Evolutionary conservation across 208 protist species (phyloP), one percentile per base, ranked within the genome.

Genomic region (Acanthamoeba triangularis): DNA sequence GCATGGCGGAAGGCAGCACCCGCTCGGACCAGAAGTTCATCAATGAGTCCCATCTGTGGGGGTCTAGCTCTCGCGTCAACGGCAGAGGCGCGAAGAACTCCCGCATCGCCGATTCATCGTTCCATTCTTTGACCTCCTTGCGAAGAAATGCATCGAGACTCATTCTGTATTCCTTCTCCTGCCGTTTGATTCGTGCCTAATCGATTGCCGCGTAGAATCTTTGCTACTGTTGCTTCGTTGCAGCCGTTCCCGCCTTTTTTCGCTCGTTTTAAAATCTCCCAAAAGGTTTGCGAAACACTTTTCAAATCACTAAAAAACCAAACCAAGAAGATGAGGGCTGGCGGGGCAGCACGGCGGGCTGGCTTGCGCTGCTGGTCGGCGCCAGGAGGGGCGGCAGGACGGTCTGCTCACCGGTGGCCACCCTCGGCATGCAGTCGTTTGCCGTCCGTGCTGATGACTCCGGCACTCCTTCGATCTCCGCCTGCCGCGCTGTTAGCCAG

Each of bases 1-100:
- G 47, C 35, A 91, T 14, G 54, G 49, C 49, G 16, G 33, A 49
- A 47, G 49, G 59, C 8, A 91, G 56, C 14, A 69, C 56, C 16
- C 56, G 30, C 25, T 91, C 59, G 59, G 59, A 13, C 84, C 84
- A 91, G 35, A 91, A 91, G 7, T 91, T n/a, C 59, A 91, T 72
- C 23, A 91, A 28, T 5, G 49, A 30, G 37, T 91, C 84, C 84
- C 84, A 91, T 28, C 35, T 10, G 7, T 44, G 35, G 3, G 28
- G 35, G 25, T 91, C 35, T 14, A 63, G 49, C 20, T 91, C 84
- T 11, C 84, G 49, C 10, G 84, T 47, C 28, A 69, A 6, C 6
- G 84, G 84, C 13, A 91, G 84, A 25, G 84, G 84, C 4, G 56
- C 14, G 35, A 91, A 91, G 6, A 91, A 7, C 25, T 91, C 59